Evolutionary conservation across 768 basidiomycete genomes (phyloP).

Genomic region (Postia placenta): DNA sequence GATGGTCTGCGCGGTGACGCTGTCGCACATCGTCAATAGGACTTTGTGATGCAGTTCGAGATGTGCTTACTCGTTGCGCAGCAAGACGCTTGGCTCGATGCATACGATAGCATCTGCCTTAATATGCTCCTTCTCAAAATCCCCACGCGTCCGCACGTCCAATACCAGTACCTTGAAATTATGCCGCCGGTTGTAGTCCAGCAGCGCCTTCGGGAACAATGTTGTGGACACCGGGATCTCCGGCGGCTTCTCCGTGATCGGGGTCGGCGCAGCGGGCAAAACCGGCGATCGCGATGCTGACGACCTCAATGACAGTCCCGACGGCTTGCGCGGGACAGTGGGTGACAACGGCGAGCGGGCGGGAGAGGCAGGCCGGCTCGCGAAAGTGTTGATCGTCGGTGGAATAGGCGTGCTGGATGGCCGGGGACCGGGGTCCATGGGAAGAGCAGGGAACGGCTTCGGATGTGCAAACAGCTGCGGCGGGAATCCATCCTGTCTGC

Average conservation of each 20-base stretch:
- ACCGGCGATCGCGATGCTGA: slow-evolving; percentile 30
- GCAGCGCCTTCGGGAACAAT: slow-evolving; percentile 53
- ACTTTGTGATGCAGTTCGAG: not conserved
- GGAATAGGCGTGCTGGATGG: slow-evolving; percentile 71
- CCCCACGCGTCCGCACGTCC: slow-evolving; percentile 75
- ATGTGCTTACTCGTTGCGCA: slow-evolving; percentile 55
- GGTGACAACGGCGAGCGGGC: slow-evolving; percentile 30
- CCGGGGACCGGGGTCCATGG: slow-evolving; percentile 44
- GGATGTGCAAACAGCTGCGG: slow-evolving; percentile 10
- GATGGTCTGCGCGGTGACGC: slow-evolving; percentile 58
- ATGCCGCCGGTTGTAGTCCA: slow-evolving; percentile 45
- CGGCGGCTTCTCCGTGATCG: slow-evolving; percentile 29
- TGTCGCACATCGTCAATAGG: slow-evolving; percentile 22
- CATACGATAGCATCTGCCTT: slow-evolving; percentile 66
- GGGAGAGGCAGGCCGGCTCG: slow-evolving; percentile 56
- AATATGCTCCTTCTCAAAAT: slow-evolving; percentile 73
- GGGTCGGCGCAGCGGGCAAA: slow-evolving; percentile 19
- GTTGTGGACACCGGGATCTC: slow-evolving; percentile 55
- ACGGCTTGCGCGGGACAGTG: slow-evolving; percentile 36
- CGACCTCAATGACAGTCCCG: slow-evolving; percentile 31
- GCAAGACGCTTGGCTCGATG: slow-evolving; percentile 75
- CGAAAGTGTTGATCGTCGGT: slow-evolving; percentile 46
- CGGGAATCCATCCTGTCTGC: slow-evolving; percentile 5
- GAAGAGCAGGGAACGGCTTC: slow-evolving; percentile 35
- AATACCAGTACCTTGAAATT: slow-evolving; percentile 64